phyloP scores from a whole-genome alignment of 2,329 filamentous ascomycete genomes.

The Ophiocordyceps robertsii region DNA sequence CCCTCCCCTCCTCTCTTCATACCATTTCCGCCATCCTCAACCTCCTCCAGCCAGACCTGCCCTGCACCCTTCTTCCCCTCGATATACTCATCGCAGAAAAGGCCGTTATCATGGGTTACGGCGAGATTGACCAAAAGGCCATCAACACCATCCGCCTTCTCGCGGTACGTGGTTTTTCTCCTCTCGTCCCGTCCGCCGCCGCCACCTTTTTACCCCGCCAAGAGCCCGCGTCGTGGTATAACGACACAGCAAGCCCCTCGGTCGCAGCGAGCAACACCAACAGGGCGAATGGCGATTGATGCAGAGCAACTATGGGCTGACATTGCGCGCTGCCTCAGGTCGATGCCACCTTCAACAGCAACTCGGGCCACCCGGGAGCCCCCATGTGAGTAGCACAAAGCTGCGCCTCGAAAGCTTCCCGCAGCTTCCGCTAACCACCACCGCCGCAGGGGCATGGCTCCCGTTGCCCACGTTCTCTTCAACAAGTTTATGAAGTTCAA shows the following conservation, averaged over 20 bases:
- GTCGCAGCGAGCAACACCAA: no score
- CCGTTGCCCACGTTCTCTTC: slow-evolving; percentile 90
- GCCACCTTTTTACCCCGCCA: slow-evolving; percentile 15
- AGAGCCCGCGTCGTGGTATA: no score
- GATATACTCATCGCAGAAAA: slow-evolving; percentile 8
- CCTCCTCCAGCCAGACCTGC: slow-evolving; percentile 7
- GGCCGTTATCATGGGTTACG: slow-evolving; percentile 66
- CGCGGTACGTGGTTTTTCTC: slow-evolving; percentile 56
- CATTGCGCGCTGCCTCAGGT: slow-evolving; percentile 43
- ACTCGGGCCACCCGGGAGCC: slow-evolving; percentile 97
- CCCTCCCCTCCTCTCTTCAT: slow-evolving; percentile 7
- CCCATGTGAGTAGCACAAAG: slow-evolving; percentile 55
- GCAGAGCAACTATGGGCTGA: not conserved
- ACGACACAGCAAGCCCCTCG: no score
- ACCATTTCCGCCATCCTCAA: no score
- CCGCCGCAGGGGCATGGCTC: slow-evolving; percentile 60
- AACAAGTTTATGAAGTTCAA: slow-evolving; percentile 99
- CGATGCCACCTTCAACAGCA: slow-evolving; percentile 92
- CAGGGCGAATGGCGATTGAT: no score
- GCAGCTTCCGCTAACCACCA: slow-evolving; percentile 16
- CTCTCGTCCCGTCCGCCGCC: not conserved
- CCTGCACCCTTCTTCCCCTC: slow-evolving; percentile 1
- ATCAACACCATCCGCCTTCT: slow-evolving; percentile 98
- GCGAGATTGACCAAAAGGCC: slow-evolving; percentile 74
- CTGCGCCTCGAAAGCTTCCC: not conserved